A percentile compares a stretch with the other conserved stretches of the same genome.
Conservation (phyloP, 331 rosid genomes). For the Quercus tomentella region DNA sequence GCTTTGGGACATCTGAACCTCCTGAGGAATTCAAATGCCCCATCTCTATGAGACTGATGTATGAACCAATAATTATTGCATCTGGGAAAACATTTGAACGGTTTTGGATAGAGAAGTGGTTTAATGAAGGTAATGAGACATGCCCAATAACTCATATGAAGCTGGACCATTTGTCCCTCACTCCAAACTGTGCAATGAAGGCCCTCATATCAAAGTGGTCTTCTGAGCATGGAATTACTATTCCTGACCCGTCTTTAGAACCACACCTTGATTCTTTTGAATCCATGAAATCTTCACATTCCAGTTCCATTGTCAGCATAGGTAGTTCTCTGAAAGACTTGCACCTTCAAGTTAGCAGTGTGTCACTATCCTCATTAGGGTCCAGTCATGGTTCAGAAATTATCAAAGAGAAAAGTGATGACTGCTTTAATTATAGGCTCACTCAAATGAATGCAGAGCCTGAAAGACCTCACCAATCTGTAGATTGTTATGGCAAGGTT, state of each 20-base stretch:
- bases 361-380: slow-evolving; percentile 19
- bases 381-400: neutral
- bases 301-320: slow-evolving; percentile 20
- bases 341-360: slow-evolving; percentile 9
- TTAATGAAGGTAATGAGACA: slow-evolving; percentile 20
- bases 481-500: neutral
- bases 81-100: slow-evolving; percentile 31
- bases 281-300: neutral
- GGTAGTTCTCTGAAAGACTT: slow-evolving; percentile 8
- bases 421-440: neutral
- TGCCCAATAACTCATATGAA: slow-evolving; percentile 21
- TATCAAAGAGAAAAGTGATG: neutral
- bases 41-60: slow-evolving; percentile 29
- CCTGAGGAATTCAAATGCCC: slow-evolving; percentile 29
- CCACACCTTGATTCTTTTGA: neutral
- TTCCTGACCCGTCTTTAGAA: slow-evolving; percentile 18
- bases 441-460: slow-evolving; percentile 6
- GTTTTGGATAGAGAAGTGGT: slow-evolving; percentile 32
- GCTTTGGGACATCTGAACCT: slow-evolving; percentile 8
- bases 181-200: slow-evolving; percentile 25
- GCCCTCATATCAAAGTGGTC: slow-evolving; percentile 28
- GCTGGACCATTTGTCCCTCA: slow-evolving; percentile 11
- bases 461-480: neutral
- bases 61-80: slow-evolving; percentile 24
- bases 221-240: neutral